These are phyloP conservation scores for Salix brachista DNA, from an alignment of 345 rosid species.

Conservation along the genomic window DNA sequence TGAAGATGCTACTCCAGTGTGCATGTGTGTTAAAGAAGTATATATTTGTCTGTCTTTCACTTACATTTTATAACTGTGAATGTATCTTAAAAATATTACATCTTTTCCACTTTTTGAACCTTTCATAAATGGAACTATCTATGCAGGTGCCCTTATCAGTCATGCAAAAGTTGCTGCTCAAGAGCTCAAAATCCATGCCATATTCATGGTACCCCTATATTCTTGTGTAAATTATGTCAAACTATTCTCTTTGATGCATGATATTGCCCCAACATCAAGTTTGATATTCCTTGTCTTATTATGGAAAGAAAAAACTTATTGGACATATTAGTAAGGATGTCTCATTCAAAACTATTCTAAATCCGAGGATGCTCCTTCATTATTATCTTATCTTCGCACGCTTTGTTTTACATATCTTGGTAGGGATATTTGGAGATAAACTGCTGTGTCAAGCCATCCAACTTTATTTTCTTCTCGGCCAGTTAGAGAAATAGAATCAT, in stretches of 20 bases:
- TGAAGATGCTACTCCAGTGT: neutral
- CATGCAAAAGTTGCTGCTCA: slow-evolving; percentile 94
- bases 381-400: neutral
- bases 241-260: neutral
- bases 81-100: neutral
- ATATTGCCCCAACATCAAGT: neutral
- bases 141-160: slow-evolving; percentile 87
- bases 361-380: neutral
- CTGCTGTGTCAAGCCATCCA: neutral
- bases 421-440: neutral
- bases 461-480: neutral
- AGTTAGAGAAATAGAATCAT: neutral
- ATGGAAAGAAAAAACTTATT: neutral
- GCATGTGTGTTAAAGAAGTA: neutral
- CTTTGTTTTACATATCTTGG: neutral
- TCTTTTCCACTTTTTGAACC: neutral
- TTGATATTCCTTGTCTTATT: neutral
- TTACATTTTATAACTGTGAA: neutral
- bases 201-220: slow-evolving; percentile 68
- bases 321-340: neutral
- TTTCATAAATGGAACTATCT: slow-evolving; percentile 18
- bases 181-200: slow-evolving; percentile 92
- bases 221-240: neutral
- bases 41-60: neutral
- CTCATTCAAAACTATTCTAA: neutral